phyloP scores from a whole-genome alignment of 192 early-diverging fungal genomes.

The Gigaspora rosea region DNA sequence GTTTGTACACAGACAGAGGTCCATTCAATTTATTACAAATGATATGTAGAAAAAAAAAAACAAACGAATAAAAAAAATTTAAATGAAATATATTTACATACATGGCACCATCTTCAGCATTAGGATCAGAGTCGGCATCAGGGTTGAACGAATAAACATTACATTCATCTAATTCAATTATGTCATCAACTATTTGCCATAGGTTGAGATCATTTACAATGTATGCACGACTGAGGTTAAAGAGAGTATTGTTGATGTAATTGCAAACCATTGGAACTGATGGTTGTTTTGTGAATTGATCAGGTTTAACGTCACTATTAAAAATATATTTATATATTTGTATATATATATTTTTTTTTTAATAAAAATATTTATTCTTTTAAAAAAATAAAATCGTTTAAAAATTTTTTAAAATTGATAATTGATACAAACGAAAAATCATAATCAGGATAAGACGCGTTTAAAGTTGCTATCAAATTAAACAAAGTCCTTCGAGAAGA shows the following conservation, averaged over 20 bases:
- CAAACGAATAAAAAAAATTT: slow-evolving; percentile 21
- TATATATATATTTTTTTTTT: neutral
- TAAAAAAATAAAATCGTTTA: neutral
- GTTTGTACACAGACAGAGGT: slow-evolving; percentile 25
- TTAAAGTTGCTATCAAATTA: slow-evolving; percentile 93
- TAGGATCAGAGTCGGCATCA: slow-evolving; percentile 85
- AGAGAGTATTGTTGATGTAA: slow-evolving; percentile 82
- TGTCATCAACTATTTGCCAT: slow-evolving; percentile 87
- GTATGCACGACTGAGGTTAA: slow-evolving; percentile 76
- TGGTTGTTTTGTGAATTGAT: slow-evolving; percentile 78
- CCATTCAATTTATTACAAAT: slow-evolving; percentile 9
- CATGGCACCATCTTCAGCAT: slow-evolving; percentile 85
- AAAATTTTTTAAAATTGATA: neutral
- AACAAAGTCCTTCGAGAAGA: slow-evolving; percentile 88
- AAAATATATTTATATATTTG: slow-evolving; percentile 8
- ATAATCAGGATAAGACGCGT: slow-evolving; percentile 95
- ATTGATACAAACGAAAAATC: slow-evolving; percentile 79
- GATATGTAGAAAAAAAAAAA: slow-evolving; percentile 30
- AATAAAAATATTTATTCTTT: neutral
- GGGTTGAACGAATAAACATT: slow-evolving; percentile 93
- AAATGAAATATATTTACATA: slow-evolving; percentile 42
- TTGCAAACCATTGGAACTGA: slow-evolving; percentile 72
- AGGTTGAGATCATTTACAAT: slow-evolving; percentile 66
- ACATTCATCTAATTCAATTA: slow-evolving; percentile 79
- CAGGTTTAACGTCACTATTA: slow-evolving; percentile 73